These are phyloP conservation scores for Breviolum minutum DNA, from an alignment of 73 alveolate species.

Conservation along the genomic window DNA sequence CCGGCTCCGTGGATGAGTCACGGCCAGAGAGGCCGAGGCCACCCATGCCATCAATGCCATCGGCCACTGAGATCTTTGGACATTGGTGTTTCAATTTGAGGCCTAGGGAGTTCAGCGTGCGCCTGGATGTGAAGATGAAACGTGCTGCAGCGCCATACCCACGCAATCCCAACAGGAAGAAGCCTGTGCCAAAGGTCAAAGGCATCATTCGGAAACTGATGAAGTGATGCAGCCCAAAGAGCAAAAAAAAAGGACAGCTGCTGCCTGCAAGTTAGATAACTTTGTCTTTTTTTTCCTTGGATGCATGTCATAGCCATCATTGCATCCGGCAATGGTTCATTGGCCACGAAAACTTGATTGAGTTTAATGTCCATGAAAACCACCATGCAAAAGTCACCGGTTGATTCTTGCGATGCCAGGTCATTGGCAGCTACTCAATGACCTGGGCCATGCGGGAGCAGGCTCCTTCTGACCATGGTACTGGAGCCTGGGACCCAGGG, in stretches of 20 bases:
- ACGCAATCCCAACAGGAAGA: conserved; percentile 88
- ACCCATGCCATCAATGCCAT: neutral
- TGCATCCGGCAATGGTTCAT: too few species aligned
- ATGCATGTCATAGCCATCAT: too few species aligned
- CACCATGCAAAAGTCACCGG: neutral
- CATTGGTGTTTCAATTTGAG: conserved; percentile 54
- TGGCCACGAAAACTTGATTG: neutral
- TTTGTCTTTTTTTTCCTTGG: neutral
- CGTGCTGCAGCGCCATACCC: conserved; percentile 94
- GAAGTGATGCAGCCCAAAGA: neutral
- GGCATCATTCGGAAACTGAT: conserved; percentile 85
- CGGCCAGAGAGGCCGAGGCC: neutral
- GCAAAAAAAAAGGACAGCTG: neutral
- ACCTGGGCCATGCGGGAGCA: conserved; percentile 87
- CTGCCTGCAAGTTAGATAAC: neutral
- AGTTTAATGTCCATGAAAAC: neutral
- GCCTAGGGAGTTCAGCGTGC: conserved; percentile 87
- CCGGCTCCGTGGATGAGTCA: neutral
- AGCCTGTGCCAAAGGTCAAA: conserved; percentile 85
- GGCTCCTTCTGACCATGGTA: conserved; percentile 93
- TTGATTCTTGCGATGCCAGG: conserved; percentile 42
- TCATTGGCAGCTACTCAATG: conserved; percentile 83
- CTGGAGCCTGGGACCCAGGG: conserved; percentile 32
- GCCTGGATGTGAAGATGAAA: conserved; percentile 89
- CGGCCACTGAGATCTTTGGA: conserved; percentile 55